Percentiles rank a stretch among this genome's conserved stretches.
Evolutionary conservation across 192 early-diverging fungal species (phyloP).

Genomic region (Phycomyces nitens): DNA sequence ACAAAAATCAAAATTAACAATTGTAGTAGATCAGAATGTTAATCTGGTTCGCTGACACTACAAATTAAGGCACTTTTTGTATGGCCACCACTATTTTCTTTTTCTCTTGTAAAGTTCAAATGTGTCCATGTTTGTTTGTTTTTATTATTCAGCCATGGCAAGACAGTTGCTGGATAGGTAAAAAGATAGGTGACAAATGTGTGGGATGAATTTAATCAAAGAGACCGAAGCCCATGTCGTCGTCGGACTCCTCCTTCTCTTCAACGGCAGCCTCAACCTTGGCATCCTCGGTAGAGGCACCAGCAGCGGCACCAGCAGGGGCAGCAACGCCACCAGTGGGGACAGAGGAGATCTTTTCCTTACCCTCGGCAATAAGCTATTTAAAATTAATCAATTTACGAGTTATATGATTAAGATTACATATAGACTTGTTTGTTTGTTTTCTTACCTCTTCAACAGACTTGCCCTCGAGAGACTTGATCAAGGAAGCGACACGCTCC

Average conservation of each 20-base stretch:
- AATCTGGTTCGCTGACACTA: too few relatives aligned
- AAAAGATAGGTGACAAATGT: too few relatives aligned
- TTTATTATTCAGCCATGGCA: too few relatives aligned
- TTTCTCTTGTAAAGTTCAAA: too few relatives aligned
- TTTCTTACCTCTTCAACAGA: conserved; percentile 70
- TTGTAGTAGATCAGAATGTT: too few relatives aligned
- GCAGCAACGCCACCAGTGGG: conserved; percentile 87
- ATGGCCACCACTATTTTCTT: too few relatives aligned
- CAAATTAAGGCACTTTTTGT: too few relatives aligned
- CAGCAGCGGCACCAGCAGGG: conserved; percentile 60
- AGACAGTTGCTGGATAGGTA: too few relatives aligned
- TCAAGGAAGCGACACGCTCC: conserved; percentile 73
- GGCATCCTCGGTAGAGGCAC: conserved; percentile 28
- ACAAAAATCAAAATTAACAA: too few relatives aligned
- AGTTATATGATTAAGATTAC: too few relatives aligned
- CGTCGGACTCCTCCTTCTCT: conserved; percentile 86
- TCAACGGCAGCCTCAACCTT: conserved; percentile 82
- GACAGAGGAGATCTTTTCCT: conserved; percentile 89
- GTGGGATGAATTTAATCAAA: conserved; percentile 73
- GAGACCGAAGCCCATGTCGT: conserved; percentile 93
- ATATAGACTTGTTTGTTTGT: neutral
- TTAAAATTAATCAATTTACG: neutral
- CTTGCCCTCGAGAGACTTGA: conserved; percentile 86
- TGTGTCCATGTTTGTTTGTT: too few relatives aligned
- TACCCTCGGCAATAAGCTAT: conserved; percentile 88